phyloP scores from a whole-genome alignment of 768 basidiomycete species.

The Tulasnella sp. region DNA sequence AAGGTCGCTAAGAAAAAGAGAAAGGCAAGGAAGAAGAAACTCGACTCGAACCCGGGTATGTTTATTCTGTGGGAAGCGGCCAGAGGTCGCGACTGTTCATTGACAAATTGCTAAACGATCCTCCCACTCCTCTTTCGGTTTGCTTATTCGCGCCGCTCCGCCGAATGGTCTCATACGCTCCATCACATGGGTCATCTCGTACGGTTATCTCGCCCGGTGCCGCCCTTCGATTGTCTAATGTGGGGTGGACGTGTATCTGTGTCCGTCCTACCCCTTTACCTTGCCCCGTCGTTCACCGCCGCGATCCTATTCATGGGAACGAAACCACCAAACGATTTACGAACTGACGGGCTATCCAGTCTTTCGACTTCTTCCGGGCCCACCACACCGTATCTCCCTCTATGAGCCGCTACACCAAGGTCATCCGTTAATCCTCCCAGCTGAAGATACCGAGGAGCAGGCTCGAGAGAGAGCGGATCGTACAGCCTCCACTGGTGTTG shows the following conservation, averaged over 20 bases:
- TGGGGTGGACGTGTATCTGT: not conserved
- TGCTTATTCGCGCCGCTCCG: not conserved
- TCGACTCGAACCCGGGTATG: not conserved
- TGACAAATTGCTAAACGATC: not conserved
- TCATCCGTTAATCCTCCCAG: slow-evolving; percentile 7
- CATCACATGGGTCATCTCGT: not conserved
- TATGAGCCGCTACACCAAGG: not conserved
- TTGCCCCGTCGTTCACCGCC: not conserved
- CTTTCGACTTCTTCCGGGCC: slow-evolving; percentile 10
- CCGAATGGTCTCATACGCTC: not conserved
- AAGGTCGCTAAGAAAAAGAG: not conserved
- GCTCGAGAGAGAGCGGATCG: not conserved
- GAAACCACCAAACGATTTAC: not conserved
- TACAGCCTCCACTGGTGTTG: not conserved
- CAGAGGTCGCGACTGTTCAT: not conserved
- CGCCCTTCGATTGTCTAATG: not conserved
- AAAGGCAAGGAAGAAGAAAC: not conserved
- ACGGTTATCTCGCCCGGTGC: not conserved
- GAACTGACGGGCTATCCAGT: not conserved
- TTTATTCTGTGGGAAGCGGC: not conserved
- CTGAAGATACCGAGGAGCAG: slow-evolving; percentile 10
- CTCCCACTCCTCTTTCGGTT: not conserved
- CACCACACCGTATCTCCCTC: slow-evolving; percentile 10
- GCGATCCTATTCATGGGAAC: not conserved
- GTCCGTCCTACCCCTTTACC: not conserved